Evolutionary conservation across 768 basidiomycete species (phyloP).

Genomic region (Coprinellus micaceus): DNA sequence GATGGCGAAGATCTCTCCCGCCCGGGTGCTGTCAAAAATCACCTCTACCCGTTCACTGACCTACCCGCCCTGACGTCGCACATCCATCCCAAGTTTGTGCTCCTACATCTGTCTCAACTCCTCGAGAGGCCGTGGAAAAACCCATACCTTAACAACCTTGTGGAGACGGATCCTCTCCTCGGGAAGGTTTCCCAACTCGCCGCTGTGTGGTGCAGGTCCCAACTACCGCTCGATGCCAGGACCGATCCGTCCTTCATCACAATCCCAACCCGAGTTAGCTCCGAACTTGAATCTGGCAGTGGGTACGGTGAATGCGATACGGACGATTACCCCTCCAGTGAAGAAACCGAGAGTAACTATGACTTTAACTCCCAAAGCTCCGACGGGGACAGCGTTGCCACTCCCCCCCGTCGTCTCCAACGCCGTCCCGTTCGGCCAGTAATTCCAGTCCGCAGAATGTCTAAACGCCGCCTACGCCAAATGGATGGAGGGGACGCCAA

Average conservation of each 20-base stretch:
- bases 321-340: too few species aligned
- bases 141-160: background rate
- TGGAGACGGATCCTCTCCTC: background rate
- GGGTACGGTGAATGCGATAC: background rate
- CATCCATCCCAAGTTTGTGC: slow-evolving; percentile 17
- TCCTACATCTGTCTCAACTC: slow-evolving; percentile 9
- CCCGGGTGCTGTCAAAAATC: background rate
- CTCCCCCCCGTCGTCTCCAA: background rate
- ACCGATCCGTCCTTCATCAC: background rate
- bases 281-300: background rate
- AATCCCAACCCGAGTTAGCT: background rate
- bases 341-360: too few species aligned
- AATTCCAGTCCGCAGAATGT: background rate
- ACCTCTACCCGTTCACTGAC: slow-evolving; percentile 11
- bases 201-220: background rate
- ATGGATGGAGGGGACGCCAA: background rate
- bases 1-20: background rate
- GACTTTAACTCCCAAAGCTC: too few species aligned
- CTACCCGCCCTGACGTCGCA: slow-evolving; percentile 13
- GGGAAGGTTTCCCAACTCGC: background rate
- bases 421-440: too few species aligned
- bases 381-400: background rate
- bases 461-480: background rate
- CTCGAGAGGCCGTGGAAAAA: background rate
- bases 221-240: background rate